Percentiles rank a stretch among this genome's conserved stretches.
phyloP scores from a whole-genome alignment of 164 flowering plant genomes.

The Cinnamomum chago region DNA sequence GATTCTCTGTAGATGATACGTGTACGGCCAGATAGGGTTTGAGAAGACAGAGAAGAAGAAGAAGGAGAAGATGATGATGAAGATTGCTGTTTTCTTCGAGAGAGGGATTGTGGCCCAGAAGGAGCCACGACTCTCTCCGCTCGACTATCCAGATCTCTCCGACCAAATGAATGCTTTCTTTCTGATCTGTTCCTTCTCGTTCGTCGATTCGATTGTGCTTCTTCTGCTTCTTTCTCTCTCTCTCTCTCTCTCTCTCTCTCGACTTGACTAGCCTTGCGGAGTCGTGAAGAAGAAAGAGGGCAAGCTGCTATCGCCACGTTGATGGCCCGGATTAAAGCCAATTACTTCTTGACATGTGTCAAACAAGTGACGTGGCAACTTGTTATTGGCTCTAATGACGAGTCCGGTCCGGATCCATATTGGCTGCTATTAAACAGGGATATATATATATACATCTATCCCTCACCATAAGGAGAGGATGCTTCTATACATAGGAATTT shows the following conservation, averaged over 20 bases:
- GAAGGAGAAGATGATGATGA: slow-evolving; percentile 22
- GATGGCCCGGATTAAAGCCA: not conserved
- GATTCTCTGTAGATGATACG: slow-evolving; percentile 47
- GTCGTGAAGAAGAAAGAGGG: not conserved
- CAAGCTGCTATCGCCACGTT: not conserved
- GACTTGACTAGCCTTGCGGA: not conserved
- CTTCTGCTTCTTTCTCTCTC: not conserved
- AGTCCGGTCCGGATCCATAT: too few species aligned
- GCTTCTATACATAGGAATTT: too few species aligned
- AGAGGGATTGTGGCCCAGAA: slow-evolving; percentile 33
- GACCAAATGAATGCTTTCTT: too few species aligned
- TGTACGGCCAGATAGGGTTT: slow-evolving; percentile 25
- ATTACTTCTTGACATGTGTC: not conserved
- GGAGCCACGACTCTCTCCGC: slow-evolving; percentile 52
- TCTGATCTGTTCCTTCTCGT: not conserved
- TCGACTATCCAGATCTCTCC: slow-evolving; percentile 15
- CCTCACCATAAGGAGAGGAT: too few species aligned
- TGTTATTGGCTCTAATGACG: not conserved
- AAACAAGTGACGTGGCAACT: not conserved
- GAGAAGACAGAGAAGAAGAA: slow-evolving; percentile 5
- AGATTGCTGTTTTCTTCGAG: slow-evolving; percentile 30
- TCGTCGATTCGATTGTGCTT: not conserved
- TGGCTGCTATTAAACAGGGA: too few species aligned
- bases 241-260: not conserved
- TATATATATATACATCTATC: too few species aligned